A percentile compares a stretch with the other conserved stretches of the same genome.
Conservation (phyloP, 2,329 filamentous ascomycete species). For the Colletotrichum brevisporum region DNA sequence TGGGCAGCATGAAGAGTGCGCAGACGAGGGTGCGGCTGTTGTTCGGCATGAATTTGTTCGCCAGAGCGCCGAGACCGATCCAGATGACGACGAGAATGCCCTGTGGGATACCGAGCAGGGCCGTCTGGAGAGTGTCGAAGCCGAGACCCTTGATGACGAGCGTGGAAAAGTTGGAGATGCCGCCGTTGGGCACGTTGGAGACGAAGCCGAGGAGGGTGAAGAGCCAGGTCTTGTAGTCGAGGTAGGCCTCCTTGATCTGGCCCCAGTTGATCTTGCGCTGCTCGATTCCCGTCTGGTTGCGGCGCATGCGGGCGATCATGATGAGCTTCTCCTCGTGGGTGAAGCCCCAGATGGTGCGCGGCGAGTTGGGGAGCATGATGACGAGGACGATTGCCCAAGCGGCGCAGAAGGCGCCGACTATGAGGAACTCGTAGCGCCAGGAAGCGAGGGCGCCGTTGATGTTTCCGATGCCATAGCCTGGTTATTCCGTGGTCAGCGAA, state of each 20-base stretch:
- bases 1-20: conserved; percentile 70
- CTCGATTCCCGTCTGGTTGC: conserved; percentile 72
- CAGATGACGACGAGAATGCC: conserved; percentile 54
- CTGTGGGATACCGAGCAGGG: conserved; percentile 56
- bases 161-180: conserved; percentile 71
- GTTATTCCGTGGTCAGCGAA: not conserved
- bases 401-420: conserved; percentile 72
- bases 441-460: conserved; percentile 68
- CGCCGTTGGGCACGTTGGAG: conserved; percentile 69
- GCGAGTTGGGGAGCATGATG: conserved; percentile 70
- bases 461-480: conserved; percentile 71
- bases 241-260: conserved; percentile 69
- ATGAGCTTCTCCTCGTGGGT: conserved; percentile 65
- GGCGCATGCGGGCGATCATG: conserved; percentile 67
- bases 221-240: conserved; percentile 71
- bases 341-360: conserved; percentile 67
- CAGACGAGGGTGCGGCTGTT: conserved; percentile 68
- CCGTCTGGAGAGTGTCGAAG: conserved; percentile 57
- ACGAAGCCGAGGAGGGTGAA: conserved; percentile 69
- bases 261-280: conserved; percentile 68
- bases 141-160: conserved; percentile 73
- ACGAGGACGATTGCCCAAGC: conserved; percentile 72
- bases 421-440: conserved; percentile 79
- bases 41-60: conserved; percentile 55
- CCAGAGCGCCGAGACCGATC: conserved; percentile 58